Evolutionary conservation across 139 green algal species (phyloP).

Genomic region (Penium margaritaceum): DNA sequence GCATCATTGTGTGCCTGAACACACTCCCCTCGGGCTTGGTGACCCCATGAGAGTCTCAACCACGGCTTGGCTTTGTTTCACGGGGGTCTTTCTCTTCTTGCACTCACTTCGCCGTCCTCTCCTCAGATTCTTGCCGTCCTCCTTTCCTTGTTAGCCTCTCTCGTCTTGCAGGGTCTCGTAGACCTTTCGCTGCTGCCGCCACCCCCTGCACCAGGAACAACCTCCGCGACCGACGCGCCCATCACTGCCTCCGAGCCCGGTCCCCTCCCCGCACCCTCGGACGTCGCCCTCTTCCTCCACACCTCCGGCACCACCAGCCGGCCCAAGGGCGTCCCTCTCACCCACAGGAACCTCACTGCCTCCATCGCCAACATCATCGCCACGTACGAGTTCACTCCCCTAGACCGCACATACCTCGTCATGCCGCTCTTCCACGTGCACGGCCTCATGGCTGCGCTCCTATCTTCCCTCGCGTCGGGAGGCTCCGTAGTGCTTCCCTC

Average conservation of each 20-base stretch:
- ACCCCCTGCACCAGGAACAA: too few species aligned
- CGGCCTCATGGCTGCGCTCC: slow-evolving; percentile 71
- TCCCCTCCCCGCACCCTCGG: background rate
- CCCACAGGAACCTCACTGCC: slow-evolving; percentile 65
- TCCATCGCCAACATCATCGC: slow-evolving; percentile 64
- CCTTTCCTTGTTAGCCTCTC: too few species aligned
- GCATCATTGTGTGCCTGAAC: too few species aligned
- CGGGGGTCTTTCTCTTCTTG: too few species aligned
- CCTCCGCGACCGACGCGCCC: too few species aligned
- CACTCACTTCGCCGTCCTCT: too few species aligned
- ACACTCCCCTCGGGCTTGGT: too few species aligned
- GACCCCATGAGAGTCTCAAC: too few species aligned
- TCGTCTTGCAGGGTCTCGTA: too few species aligned
- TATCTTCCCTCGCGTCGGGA: slow-evolving; percentile 63
- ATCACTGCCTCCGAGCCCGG: slow-evolving; percentile 6
- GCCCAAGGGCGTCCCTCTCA: slow-evolving; percentile 79
- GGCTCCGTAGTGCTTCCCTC: slow-evolving; percentile 57
- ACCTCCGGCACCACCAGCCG: slow-evolving; percentile 73
- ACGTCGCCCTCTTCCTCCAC: slow-evolving; percentile 71
- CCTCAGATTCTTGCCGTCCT: too few species aligned
- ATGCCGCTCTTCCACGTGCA: slow-evolving; percentile 91
- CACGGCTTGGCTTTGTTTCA: too few species aligned
- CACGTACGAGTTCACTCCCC: slow-evolving; percentile 66
- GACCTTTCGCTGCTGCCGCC: too few species aligned
- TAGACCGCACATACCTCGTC: slow-evolving; percentile 49